Conservation (phyloP, 495 filamentous ascomycete genomes). For the Daldinia childiae region DNA sequence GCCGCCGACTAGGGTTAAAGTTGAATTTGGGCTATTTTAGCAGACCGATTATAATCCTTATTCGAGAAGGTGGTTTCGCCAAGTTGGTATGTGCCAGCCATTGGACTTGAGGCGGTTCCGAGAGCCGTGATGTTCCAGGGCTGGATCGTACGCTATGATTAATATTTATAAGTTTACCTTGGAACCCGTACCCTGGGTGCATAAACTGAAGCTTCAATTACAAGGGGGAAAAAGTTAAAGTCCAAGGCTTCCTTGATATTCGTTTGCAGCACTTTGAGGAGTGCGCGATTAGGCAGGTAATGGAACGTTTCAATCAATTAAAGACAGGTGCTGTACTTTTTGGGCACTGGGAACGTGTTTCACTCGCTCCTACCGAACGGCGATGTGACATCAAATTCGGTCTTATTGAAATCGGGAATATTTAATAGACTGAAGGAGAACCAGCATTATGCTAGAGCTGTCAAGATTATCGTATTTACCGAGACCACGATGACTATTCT, state of each 20-base stretch:
- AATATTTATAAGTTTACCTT: not conserved
- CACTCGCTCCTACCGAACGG: constrained; percentile 11
- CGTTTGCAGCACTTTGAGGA: not conserved
- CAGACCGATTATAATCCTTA: constrained; percentile 5
- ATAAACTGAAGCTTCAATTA: constrained; percentile 2
- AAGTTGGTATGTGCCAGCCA: constrained; percentile 11
- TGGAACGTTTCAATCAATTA: constrained; percentile 22
- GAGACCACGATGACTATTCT: no score
- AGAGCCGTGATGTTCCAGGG: constrained; percentile 12
- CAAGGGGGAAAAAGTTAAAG: not conserved
- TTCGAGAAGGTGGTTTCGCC: constrained; percentile 26
- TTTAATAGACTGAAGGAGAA: not conserved
- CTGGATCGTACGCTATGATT: no score
- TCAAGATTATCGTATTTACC: not conserved
- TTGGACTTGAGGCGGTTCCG: not conserved
- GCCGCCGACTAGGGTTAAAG: not conserved
- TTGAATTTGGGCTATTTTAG: constrained; percentile 12
- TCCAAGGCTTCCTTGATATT: not conserved
- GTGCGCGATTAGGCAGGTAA: constrained; percentile 13
- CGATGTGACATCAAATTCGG: constrained; percentile 18
- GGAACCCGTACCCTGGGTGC: not conserved
- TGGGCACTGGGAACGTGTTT: constrained; percentile 3
- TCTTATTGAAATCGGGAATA: not conserved
- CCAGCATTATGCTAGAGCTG: not conserved
- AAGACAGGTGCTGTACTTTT: not conserved